Base-by-base conservation (phyloP, 2,329 filamentous ascomycete genomes). In the Rhinocladiella similis region DNA sequence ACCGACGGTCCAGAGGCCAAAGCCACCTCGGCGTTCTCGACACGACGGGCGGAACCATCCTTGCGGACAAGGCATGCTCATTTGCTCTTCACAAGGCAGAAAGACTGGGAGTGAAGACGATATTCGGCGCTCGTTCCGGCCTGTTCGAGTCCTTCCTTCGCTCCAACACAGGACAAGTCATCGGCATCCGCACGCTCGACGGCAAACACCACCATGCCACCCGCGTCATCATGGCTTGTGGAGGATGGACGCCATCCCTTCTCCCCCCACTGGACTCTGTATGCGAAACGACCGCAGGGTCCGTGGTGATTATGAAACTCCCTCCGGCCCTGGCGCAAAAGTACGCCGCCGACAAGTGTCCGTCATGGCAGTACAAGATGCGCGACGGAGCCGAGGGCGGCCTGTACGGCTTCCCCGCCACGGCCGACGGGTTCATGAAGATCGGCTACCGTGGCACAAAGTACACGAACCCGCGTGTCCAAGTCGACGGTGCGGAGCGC, bases 221-320 rank as follows among this genome's bases (percentile, higher is more conserved):
- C 12, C 38, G 35, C 16, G 36, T 50, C 39, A 78, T 97, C 55
- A 80, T 95, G 2, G 91, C 93, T 0, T 86, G 91, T 0, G 93
- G 93, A 14, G 91, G 93, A 3, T 97, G 92, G 92, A 90, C 89
- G 1, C 83, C 86, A 1, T 80, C 83, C 1, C 79, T 96, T n/a
- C 75, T 97, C 39, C 68, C 69, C 0, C 63, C 71, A 7, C 63
- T 77, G 0, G 73, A 77, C 42, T 66, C 67, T 0, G 63, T 81
- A 0, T 72, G 73, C n/a, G 79, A 82, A 62, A 73, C 78, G 0
- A 81, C 80, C 0, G 76, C 73, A 0, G 78, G 79, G 0, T 75
- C 72, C 0, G 75, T 82, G 2, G 70, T 73, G 1, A 67, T 75
- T 10, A 67, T 81, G 33, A 70, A 75, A 25, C 68, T 83, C 1